Evolutionary conservation across 2,329 filamentous ascomycete species (phyloP).

Genomic region (Diaporthe sp.): DNA sequence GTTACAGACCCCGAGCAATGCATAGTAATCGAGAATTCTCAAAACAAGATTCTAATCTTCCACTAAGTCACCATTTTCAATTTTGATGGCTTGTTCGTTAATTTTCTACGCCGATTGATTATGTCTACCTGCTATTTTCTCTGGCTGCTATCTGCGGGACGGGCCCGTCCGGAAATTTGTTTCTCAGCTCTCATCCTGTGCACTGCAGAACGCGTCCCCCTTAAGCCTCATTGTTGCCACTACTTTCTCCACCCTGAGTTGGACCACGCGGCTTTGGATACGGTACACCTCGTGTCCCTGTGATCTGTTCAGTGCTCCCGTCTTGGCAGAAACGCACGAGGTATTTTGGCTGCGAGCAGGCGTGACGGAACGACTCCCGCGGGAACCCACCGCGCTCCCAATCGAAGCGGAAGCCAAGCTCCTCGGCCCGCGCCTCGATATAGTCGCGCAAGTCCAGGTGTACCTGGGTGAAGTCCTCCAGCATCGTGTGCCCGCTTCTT

Average conservation of each 20-base stretch:
- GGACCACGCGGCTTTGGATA: neutral
- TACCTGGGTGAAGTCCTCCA: neutral
- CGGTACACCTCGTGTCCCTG: neutral
- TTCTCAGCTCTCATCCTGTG: neutral
- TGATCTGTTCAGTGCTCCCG: neutral
- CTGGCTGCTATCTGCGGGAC: neutral
- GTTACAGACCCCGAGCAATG: no score
- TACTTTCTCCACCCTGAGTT: neutral
- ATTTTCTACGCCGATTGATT: neutral
- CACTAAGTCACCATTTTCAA: neutral
- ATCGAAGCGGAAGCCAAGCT: neutral
- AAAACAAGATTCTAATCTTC: no score
- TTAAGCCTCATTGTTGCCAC: neutral
- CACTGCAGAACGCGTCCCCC: neutral
- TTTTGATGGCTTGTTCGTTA: neutral
- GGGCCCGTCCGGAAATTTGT: no score
- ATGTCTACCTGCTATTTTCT: neutral
- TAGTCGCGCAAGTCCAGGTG: neutral
- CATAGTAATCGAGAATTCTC: no score
- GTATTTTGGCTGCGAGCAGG: conserved; percentile 1
- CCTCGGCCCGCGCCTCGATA: neutral
- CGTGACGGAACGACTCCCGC: neutral
- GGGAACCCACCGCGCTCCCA: neutral
- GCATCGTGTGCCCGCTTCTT: neutral
- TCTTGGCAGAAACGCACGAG: neutral